These are phyloP conservation scores for Fusarium sarcochroum DNA, from an alignment of 2,329 filamentous ascomycete species.

Conservation along the genomic window DNA sequence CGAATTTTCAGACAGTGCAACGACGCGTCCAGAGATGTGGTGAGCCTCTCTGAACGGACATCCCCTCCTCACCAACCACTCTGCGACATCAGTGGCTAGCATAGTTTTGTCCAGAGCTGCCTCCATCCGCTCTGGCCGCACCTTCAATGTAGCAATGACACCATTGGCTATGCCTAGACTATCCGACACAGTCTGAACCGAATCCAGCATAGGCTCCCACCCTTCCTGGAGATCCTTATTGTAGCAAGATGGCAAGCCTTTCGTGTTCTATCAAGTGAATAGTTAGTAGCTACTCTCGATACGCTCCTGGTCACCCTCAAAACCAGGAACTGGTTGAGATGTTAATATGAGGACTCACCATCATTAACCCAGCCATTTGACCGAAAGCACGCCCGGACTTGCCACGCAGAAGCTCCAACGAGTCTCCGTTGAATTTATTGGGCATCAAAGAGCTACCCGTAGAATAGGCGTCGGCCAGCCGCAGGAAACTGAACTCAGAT, in stretches of 20 bases:
- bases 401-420: conserved; percentile 47
- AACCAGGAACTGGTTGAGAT: conserved; percentile 41
- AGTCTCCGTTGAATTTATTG: conserved; percentile 45
- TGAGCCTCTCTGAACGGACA: conserved; percentile 86
- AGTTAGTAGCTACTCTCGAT: conserved; percentile 50
- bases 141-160: conserved; percentile 76
- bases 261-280: conserved; percentile 58
- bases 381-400: conserved; percentile 47
- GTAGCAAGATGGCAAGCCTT: conserved; percentile 79
- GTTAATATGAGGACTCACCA: conserved; percentile 55
- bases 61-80: conserved; percentile 73
- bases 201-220: conserved; percentile 81
- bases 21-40: conserved; percentile 79
- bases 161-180: conserved; percentile 82
- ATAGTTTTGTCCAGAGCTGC: conserved; percentile 80
- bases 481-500: conserved; percentile 42
- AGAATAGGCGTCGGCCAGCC: conserved; percentile 44
- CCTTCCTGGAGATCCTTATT: conserved; percentile 85
- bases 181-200: conserved; percentile 79
- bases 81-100: conserved; percentile 77
- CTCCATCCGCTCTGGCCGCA: conserved; percentile 78
- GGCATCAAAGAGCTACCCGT: conserved; percentile 44
- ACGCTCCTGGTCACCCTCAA: conserved; percentile 40
- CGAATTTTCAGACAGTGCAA: conserved; percentile 76
- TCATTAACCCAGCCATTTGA: conserved; percentile 71